Base-by-base conservation (phyloP, 78 protist species). In the Dictyostelium firmibasis region DNA sequence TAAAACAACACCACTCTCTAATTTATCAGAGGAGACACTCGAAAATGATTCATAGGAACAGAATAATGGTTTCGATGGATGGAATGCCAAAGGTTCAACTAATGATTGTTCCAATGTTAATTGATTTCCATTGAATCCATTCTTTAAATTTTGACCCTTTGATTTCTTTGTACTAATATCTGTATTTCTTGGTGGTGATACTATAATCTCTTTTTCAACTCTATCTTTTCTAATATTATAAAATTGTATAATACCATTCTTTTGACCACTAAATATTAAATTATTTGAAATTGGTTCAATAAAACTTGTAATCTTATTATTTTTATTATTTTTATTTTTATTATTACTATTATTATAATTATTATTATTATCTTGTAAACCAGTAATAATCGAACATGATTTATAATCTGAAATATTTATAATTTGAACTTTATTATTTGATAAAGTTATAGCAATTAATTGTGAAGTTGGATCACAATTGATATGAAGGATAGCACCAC, bases 231-330 rank as follows among this genome's bases (percentile, higher is more conserved):
- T n/a, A 9, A 60, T 35, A 16, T 76, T 38, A 47, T 36, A 87
- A 60, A 87, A 87, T 41, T 87, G 93, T n/a, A 87, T 47, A 83
- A 41, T 10, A 13, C 93, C 92, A 57, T 86, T 81, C 83, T 41
- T 77, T 38, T 36, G 47, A 25, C 92, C 92, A 36, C 70, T n/a
- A 44, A 43, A 47, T 25, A 64, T 81, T 31, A 86, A 60, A 74
- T 79, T 76, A 25, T 57, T 47, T n/a, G 76, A 50, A 23, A 8
- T 29, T 25, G 82, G 75, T 11, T 86, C 85, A 41, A 77, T 77
- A 11, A 41, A 31, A 57, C 31, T 57, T 57, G 47, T 57, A 18
- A n/a, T 20, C 11, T 50, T 57, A 35, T 27, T 33, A 3, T 33
- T 57, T 1, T 6, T 57, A 33, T 33, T 75, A 35, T 75, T 27